These are phyloP conservation scores for Monosporascus sp. DNA, from an alignment of 2,329 filamentous ascomycete species.

Conservation along the genomic window DNA sequence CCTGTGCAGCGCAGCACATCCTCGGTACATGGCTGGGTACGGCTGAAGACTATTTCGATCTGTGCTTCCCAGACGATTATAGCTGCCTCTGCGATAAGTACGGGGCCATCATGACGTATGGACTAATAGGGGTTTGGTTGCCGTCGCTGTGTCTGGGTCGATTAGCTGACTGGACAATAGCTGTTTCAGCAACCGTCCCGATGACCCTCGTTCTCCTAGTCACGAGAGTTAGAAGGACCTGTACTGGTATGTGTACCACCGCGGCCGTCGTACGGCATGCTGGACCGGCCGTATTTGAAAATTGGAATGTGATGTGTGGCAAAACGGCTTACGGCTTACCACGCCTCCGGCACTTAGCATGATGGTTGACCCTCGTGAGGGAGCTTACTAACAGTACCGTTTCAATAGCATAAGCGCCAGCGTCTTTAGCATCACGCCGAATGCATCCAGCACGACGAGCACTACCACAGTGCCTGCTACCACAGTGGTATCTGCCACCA, in stretches of 20 bases:
- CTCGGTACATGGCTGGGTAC: conserved; percentile 32
- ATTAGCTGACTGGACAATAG: conserved; percentile 22
- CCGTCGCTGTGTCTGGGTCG: neutral
- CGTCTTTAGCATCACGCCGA: conserved; percentile 19
- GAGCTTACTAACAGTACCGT: neutral
- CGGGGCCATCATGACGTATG: conserved; percentile 44
- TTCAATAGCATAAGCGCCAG: conserved; percentile 21
- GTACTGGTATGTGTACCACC: conserved; percentile 21
- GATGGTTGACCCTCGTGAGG: too few relatives aligned
- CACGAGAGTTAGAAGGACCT: conserved; percentile 18
- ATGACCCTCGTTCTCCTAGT: conserved; percentile 28
- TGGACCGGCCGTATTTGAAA: neutral
- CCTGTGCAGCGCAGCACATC: conserved; percentile 31
- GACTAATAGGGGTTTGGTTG: conserved; percentile 2
- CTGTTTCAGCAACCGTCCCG: conserved; percentile 62
- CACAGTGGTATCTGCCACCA: neutral
- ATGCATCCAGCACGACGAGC: conserved; percentile 4
- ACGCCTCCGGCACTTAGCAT: neutral
- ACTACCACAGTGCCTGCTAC: conserved; percentile 1
- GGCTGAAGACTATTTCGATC: conserved; percentile 28
- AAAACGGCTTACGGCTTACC: neutral
- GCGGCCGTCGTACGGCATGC: neutral
- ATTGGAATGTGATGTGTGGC: neutral
- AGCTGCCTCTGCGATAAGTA: conserved; percentile 53
- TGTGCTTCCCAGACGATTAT: conserved; percentile 29